Base-by-base conservation (phyloP, 768 basidiomycete genomes). In the Suillus luteus region DNA sequence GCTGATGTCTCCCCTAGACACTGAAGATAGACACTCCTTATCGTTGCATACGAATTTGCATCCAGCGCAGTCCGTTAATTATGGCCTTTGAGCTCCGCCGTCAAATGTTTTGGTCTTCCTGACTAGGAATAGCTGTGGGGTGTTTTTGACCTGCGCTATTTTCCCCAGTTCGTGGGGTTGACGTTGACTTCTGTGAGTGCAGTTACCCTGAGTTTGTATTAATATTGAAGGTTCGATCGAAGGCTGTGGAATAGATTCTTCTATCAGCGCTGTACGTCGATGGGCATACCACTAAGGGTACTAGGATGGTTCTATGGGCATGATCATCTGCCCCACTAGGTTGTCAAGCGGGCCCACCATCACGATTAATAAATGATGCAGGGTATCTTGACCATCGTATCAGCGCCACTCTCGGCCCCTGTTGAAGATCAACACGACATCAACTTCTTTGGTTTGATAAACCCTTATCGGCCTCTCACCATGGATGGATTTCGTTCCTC, bases 391-490 rank as follows among this genome's bases (percentile, higher is more conserved):
- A 27, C 24, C 57, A 12, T 17, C 24, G 24, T 58, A 41, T 41
- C 57, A 27, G 40, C 40, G 57, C 57, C 38, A 58, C 24, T 58
- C 6, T 24, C 15, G 22, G 24, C 2, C 15, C 15, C 14, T 5
- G 14, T 17, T 22, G 4, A 38, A 38, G 38, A 58, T 38, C 37
- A 27, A 27, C 40, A 41, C 40, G 38, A 58, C 38, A 19, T 10
- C 3, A 31, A 31, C 57, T 41, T 58, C 24, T 57, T 22, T 40
- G 17, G 27, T 54, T 33, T n/a, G 31, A 54, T 54, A 54, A 31
- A n/a, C n/a, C 10, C 57, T 58, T 58, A 58, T 58, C 57, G 57
- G 17, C 57, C 57, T 58, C 57, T 58, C 24, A n/a, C 40, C 27
- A 31, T 31, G 17, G 27, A 2, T 31, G 57, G 40, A 8, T 4